These are phyloP conservation scores for Plasmodium sp. DNA, from an alignment of 169 alveolate species.

Conservation along the genomic window DNA sequence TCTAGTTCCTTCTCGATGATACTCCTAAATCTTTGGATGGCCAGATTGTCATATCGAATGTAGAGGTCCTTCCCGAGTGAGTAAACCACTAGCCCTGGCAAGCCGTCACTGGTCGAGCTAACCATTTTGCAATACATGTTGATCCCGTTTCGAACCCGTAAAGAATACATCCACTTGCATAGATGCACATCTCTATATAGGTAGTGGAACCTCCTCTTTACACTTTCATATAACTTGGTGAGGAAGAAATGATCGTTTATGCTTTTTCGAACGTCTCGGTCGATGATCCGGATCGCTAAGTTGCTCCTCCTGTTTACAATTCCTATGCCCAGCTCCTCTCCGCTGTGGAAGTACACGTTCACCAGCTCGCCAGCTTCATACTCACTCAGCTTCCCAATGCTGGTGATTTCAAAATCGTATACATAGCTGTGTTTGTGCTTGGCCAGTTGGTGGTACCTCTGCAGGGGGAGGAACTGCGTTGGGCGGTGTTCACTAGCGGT, in stretches of 20 bases:
- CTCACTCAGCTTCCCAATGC: slow-evolving; percentile 6
- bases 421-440: slow-evolving; percentile 26
- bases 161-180: slow-evolving; percentile 33
- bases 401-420: slow-evolving; percentile 41
- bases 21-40: slow-evolving; percentile 30
- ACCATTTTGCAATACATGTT: slow-evolving; percentile 26
- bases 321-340: slow-evolving; percentile 25
- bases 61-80: not conserved
- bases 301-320: slow-evolving; percentile 50
- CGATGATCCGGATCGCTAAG: slow-evolving; percentile 31
- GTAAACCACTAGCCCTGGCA: slow-evolving; percentile 32
- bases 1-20: slow-evolving; percentile 44
- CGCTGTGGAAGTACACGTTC: slow-evolving; percentile 24
- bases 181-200: slow-evolving; percentile 14
- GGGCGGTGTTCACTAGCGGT: not conserved
- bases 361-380: slow-evolving; percentile 50
- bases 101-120: slow-evolving; percentile 12
- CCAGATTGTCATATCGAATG: slow-evolving; percentile 51
- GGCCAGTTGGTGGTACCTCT: slow-evolving; percentile 8
- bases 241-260: slow-evolving; percentile 40
- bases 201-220: slow-evolving; percentile 47
- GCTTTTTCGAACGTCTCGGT: slow-evolving; percentile 8
- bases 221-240: slow-evolving; percentile 26
- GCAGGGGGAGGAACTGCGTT: not conserved
- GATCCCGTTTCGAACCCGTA: slow-evolving; percentile 3